phyloP scores from a whole-genome alignment of 2,329 filamentous ascomycete genomes.

The Ampelomyces quisqualis region DNA sequence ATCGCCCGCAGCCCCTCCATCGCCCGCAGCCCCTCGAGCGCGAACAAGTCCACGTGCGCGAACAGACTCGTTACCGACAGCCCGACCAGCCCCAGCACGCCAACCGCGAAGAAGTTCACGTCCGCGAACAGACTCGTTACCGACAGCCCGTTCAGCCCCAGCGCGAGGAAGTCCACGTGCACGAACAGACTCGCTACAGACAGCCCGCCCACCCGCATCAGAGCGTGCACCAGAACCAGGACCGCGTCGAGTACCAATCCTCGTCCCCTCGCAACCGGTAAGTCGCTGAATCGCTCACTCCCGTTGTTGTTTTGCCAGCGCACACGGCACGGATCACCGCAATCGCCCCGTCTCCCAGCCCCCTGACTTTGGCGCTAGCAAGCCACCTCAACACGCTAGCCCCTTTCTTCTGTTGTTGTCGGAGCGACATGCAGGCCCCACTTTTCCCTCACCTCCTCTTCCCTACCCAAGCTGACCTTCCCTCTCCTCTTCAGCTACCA shows the following conservation, averaged over 20 bases:
- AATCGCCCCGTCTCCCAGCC: constrained; percentile 27
- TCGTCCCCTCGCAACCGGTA: constrained; percentile 30
- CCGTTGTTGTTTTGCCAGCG: constrained; percentile 29
- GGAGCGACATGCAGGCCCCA: constrained; percentile 42
- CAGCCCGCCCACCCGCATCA: too few relatives aligned
- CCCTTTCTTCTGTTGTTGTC: constrained; percentile 44
- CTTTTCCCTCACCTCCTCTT: constrained; percentile 43
- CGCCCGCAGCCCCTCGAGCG: constrained; percentile 26
- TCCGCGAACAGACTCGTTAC: constrained; percentile 38
- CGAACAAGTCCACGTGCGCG: constrained; percentile 40
- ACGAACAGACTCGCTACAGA: too few relatives aligned
- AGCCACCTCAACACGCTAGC: constrained; percentile 36
- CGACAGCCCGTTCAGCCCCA: constrained; percentile 20
- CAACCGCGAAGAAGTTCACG: constrained; percentile 39
- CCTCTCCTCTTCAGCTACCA: constrained; percentile 54
- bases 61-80: constrained; percentile 34
- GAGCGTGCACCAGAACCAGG: too few relatives aligned
- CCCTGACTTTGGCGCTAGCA: constrained; percentile 40
- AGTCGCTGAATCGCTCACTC: constrained; percentile 28
- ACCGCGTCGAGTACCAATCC: constrained; percentile 30
- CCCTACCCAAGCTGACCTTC: constrained; percentile 43
- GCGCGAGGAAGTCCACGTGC: constrained; percentile 1
- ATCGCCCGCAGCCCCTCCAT: constrained; percentile 61
- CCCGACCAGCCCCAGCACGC: constrained; percentile 13
- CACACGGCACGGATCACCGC: constrained; percentile 34